Conservation (phyloP, 331 rosid genomes). For the Malus hybrid region DNA sequence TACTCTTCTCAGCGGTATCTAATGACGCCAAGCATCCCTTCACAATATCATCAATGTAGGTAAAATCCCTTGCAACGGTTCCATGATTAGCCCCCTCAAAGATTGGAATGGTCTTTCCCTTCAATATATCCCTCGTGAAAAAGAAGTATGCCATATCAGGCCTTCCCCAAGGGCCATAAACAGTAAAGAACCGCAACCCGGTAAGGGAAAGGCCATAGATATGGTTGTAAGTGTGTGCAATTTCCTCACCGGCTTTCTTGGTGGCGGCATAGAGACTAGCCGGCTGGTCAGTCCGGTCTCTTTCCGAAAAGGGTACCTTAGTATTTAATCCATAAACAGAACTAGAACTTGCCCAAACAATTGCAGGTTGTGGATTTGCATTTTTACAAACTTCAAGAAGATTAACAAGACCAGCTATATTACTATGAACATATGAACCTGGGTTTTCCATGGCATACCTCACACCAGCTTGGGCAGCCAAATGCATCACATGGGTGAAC, state of each 20-base stretch:
- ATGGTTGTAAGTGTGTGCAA: constrained; percentile 72
- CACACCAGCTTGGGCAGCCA: constrained; percentile 91
- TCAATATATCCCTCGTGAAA: constrained; percentile 62
- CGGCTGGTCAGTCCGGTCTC: constrained; percentile 69
- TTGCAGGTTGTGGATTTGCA: constrained; percentile 70
- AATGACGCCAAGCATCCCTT: constrained; percentile 60
- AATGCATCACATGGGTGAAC: constrained; percentile 83
- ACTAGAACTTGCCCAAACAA: constrained; percentile 82
- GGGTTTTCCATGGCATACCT: constrained; percentile 92
- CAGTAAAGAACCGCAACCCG: constrained; percentile 65
- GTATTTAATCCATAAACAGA: constrained; percentile 76
- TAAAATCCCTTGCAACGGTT: constrained; percentile 65
- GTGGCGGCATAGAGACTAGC: constrained; percentile 87
- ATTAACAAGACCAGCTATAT: constrained; percentile 76
- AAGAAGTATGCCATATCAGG: constrained; percentile 81
- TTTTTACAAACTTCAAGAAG: constrained; percentile 68
- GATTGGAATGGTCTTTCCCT: constrained; percentile 47
- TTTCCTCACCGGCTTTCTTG: constrained; percentile 78
- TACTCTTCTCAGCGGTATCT: constrained; percentile 63
- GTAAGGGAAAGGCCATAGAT: constrained; percentile 71
- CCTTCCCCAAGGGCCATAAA: constrained; percentile 80
- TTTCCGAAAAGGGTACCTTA: constrained; percentile 77
- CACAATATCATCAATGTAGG: constrained; percentile 74
- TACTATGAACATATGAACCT: constrained; percentile 75
- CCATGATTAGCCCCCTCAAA: constrained; percentile 66